A percentile compares a stretch with the other conserved stretches of the same genome.
Evolutionary conservation across 257 asterid species (phyloP).

Genomic region (Leptodermis oblonga): DNA sequence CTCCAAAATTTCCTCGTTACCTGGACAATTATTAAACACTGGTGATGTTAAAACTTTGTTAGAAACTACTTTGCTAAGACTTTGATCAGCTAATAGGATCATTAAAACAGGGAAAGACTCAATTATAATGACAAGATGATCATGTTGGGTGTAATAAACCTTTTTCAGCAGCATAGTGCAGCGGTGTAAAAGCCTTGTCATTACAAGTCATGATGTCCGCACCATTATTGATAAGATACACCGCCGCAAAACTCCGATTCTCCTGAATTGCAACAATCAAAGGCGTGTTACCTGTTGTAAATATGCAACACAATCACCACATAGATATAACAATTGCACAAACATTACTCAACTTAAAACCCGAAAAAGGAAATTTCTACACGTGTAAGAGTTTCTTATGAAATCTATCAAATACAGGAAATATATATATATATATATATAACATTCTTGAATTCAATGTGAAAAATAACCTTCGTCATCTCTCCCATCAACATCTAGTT

Average conservation of each 20-base stretch:
- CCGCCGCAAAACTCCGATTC: neutral
- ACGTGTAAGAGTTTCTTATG: no score
- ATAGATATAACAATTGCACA: no score
- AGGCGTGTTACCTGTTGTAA: slow-evolving; percentile 1
- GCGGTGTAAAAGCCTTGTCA: neutral
- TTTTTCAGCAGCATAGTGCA: slow-evolving; percentile 4
- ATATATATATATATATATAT: no score
- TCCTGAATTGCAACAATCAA: neutral
- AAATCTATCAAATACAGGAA: no score
- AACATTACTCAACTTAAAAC: no score
- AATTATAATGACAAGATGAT: no score
- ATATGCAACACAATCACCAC: neutral
- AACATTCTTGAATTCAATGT: no score
- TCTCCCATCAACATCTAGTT: neutral
- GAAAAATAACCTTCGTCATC: neutral
- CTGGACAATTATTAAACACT: neutral
- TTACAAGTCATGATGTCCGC: neutral
- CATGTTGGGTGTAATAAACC: neutral
- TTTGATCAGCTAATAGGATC: neutral
- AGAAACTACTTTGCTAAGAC: neutral
- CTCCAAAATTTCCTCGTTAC: slow-evolving; percentile 2
- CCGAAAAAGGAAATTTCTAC: no score
- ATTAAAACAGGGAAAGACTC: no score
- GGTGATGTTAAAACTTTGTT: no score
- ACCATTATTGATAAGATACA: neutral